phyloP scores from a whole-genome alignment of 208 protist genomes.

The Crithidia bombi region DNA sequence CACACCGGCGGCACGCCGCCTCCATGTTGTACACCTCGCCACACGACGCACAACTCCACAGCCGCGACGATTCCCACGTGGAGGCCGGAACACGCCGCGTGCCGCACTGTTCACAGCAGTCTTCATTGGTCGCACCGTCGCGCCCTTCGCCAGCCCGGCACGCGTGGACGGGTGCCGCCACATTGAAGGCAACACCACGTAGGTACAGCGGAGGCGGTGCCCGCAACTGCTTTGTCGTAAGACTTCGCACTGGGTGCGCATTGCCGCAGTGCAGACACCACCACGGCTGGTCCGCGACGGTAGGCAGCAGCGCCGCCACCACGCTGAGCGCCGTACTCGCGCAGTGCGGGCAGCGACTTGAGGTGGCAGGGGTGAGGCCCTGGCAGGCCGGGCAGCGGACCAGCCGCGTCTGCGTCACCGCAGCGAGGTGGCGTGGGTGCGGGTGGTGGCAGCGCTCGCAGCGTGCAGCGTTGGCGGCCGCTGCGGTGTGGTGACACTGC shows the following conservation, averaged over 20 bases:
- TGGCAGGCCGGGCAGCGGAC: conserved; percentile 52
- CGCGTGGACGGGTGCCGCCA: background rate
- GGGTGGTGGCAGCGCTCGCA: conserved; percentile 40
- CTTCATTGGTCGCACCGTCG: background rate
- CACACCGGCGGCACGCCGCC: conserved; percentile 46
- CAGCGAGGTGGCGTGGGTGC: conserved; percentile 51
- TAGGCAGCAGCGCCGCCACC: conserved; percentile 36
- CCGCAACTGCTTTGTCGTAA: background rate
- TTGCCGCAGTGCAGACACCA: conserved; percentile 43
- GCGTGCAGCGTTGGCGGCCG: background rate
- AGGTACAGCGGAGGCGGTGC: background rate
- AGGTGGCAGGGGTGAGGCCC: conserved; percentile 28
- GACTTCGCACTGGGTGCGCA: conserved; percentile 28
- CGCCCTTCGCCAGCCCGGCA: background rate
- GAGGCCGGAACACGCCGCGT: conserved; percentile 34
- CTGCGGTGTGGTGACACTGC: conserved; percentile 15
- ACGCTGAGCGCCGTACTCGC: conserved; percentile 26
- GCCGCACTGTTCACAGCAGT: conserved; percentile 42
- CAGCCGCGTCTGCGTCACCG: conserved; percentile 26
- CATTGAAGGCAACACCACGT: background rate
- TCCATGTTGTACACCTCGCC: conserved; percentile 30
- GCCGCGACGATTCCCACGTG: conserved; percentile 39
- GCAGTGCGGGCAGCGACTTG: conserved; percentile 41
- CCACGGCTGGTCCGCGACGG: conserved; percentile 48
- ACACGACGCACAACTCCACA: conserved; percentile 55